Conservation (phyloP, 208 protist genomes). For the Vickermania ingenoplastis region DNA sequence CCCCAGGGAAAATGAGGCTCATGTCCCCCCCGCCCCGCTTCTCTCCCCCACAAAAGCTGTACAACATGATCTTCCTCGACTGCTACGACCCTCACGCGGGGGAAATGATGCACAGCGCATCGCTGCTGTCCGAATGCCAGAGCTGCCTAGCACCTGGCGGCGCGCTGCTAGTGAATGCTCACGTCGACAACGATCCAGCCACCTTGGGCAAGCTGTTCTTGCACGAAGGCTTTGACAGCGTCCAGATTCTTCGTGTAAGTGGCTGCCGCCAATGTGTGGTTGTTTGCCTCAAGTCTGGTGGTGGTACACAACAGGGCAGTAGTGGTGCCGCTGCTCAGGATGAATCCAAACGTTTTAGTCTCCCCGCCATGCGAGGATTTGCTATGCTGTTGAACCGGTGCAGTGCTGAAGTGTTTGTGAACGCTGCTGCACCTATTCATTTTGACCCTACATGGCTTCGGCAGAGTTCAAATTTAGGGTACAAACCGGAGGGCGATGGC, state of each 20-base stretch:
- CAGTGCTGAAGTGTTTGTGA: too few relatives aligned
- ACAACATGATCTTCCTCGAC: constrained; percentile 72
- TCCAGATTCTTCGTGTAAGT: constrained; percentile 54
- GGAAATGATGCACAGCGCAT: constrained; percentile 56
- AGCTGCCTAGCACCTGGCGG: constrained; percentile 40
- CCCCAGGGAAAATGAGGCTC: too few relatives aligned
- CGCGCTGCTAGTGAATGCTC: constrained; percentile 64
- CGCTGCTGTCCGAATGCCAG: constrained; percentile 41
- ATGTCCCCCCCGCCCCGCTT: neutral
- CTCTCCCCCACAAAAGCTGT: constrained; percentile 6
- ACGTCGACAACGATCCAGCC: constrained; percentile 24
- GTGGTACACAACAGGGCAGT: too few relatives aligned
- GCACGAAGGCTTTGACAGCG: constrained; percentile 32
- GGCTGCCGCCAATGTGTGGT: constrained; percentile 57
- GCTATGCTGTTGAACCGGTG: too few relatives aligned
- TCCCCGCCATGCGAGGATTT: too few relatives aligned
- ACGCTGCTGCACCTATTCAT: neutral
- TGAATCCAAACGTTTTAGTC: too few relatives aligned
- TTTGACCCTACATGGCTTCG: constrained; percentile 2
- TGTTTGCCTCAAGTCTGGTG: constrained; percentile 20
- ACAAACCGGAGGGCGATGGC: constrained; percentile 6
- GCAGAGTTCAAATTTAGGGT: neutral
- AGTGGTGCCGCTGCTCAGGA: too few relatives aligned
- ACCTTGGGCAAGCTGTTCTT: constrained; percentile 26
- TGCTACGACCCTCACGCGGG: constrained; percentile 73